These are phyloP conservation scores for Colletotrichum higginsianum DNA, from an alignment of 2,329 filamentous ascomycete species.

Conservation along the genomic window DNA sequence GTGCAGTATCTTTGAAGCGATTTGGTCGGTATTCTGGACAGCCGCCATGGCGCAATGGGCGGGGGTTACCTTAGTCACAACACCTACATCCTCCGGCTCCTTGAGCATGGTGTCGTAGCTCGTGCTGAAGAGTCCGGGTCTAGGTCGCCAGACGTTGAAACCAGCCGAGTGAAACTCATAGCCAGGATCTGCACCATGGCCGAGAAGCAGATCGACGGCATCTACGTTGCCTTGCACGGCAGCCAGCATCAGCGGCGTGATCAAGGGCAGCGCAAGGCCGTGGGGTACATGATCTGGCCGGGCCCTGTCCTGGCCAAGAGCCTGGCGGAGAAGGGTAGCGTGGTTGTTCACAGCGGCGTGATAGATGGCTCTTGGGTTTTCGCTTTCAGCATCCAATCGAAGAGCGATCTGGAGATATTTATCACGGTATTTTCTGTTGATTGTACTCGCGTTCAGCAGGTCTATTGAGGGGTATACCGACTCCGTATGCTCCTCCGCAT, in stretches of 20 bases:
- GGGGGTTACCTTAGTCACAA: neutral
- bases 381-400: conserved; percentile 13
- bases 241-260: conserved; percentile 17
- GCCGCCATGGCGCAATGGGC: conserved; percentile 24
- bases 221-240: conserved; percentile 6
- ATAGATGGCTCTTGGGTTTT: conserved; percentile 18
- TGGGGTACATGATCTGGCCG: conserved; percentile 5
- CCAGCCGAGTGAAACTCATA: neutral
- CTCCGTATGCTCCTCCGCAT: neutral
- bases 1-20: neutral
- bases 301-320: neutral
- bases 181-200: neutral
- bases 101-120: neutral
- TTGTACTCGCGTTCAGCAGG: conserved; percentile 27
- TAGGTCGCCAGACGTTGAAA: neutral
- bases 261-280: neutral
- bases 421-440: conserved; percentile 2
- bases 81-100: neutral
- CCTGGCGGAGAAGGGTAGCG: neutral
- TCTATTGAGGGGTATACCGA: neutral
- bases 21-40: neutral
- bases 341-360: conserved; percentile 18
- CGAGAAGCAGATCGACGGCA: conserved; percentile 1
- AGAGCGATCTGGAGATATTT: conserved; percentile 4
- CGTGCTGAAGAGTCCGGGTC: neutral